Base-by-base conservation (phyloP, 2,329 filamentous ascomycete genomes). In the Huntiella abstrusa region DNA sequence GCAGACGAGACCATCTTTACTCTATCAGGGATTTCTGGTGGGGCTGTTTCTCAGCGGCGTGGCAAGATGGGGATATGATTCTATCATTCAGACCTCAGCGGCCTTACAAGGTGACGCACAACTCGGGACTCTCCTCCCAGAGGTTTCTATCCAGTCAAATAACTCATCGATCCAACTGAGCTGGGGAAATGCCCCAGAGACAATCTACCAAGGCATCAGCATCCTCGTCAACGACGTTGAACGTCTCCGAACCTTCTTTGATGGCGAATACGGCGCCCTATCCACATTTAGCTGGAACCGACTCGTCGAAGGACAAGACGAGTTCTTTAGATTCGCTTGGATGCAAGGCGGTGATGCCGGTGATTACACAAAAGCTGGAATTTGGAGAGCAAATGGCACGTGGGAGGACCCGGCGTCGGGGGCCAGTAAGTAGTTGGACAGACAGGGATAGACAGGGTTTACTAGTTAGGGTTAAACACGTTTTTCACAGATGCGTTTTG, bases 31-130 rank as follows among this genome's bases (percentile, higher is more conserved):
- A 8, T 66, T 98, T 1, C 68, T 98, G 0, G 65, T 96, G 5
- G 91, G 91, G 0, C 70, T 96, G 0, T 96, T 95, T 60, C 79
- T 95, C 63, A 95, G 95, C 58, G 88, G 91, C 45, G 77, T 92
- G 50, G 88, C 87, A 3, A 73, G 88, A 38, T 96, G 91, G 91
- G 87, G 87, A 0, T 98, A 93, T 59, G 87, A 85, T 51, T 72
- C 81, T 1, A 75, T 98, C 41, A 71, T 98, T 12, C 80, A 98
- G 62, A 96, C 91, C 0, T 75, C 83, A 0, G 70, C 62, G 1
- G 76, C 77, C 1, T 63, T 98, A 17, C 76, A 77, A 46, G 77
- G 75, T n/a, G 77, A 81, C 52, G 75, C 73, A 0, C 72, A 77
- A 49, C 61, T 71, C 34, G 74, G 75, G 8, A 77, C 75, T 0